Conservation (phyloP, 192 early-diverging fungal species). For the Funneliformis geosporum region DNA sequence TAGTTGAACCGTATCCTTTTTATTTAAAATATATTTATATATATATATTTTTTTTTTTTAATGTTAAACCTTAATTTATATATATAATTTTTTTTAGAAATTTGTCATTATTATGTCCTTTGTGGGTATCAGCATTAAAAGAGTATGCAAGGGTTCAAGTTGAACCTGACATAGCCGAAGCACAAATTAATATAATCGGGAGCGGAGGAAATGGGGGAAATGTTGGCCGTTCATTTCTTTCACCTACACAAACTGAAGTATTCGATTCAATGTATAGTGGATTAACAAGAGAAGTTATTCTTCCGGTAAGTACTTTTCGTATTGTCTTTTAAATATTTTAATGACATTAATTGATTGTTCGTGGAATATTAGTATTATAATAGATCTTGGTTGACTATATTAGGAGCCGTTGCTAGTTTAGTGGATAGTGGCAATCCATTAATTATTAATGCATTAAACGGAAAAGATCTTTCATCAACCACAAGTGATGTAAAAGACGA, state of each 20-base stretch:
- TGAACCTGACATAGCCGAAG: conserved; percentile 57
- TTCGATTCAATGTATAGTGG: conserved; percentile 65
- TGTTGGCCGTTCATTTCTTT: background rate
- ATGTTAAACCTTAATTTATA: conserved; percentile 1
- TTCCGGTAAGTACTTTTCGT: conserved; percentile 50
- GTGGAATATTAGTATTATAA: conserved; percentile 51
- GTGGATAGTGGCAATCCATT: conserved; percentile 46
- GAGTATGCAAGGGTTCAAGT: conserved; percentile 67
- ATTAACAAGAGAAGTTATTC: conserved; percentile 66
- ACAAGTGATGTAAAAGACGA: background rate
- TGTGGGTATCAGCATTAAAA: conserved; percentile 63
- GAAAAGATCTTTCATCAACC: conserved; percentile 2
- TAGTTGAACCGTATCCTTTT: conserved; percentile 57
- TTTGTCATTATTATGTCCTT: conserved; percentile 49
- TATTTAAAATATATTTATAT: conserved; percentile 3
- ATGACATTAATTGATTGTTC: background rate
- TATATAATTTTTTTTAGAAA: conserved; percentile 35
- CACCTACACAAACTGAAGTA: conserved; percentile 33
- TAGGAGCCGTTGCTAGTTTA: conserved; percentile 57
- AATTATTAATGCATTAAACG: conserved; percentile 50
- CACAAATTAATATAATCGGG: conserved; percentile 24
- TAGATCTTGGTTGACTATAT: conserved; percentile 57
- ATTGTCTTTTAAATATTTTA: background rate
- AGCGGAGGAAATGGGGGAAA: background rate
- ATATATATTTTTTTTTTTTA: too few relatives aligned